Conservation (phyloP, 2,329 filamentous ascomycete species). For the Stylonectria norvegica region DNA sequence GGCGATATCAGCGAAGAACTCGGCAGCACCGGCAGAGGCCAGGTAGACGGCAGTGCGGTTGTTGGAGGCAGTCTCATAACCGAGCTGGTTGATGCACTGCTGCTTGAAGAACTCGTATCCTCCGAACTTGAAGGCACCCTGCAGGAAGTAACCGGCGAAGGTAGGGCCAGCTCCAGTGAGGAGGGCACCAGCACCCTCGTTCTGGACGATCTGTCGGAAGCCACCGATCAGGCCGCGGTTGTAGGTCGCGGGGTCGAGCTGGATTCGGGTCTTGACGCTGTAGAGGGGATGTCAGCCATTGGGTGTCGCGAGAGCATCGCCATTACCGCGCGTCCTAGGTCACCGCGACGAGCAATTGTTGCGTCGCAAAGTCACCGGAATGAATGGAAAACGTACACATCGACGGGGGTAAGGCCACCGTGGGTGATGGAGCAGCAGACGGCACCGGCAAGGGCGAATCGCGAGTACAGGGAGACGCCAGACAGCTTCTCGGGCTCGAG, state of each 20-base stretch:
- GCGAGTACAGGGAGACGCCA: slow-evolving; percentile 75
- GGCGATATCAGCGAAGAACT: slow-evolving; percentile 73
- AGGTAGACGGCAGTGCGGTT: slow-evolving; percentile 82
- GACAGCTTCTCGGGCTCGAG: slow-evolving; percentile 41
- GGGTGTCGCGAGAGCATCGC: background rate
- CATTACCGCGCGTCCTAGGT: background rate
- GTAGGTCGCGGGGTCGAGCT: slow-evolving; percentile 86
- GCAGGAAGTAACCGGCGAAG: slow-evolving; percentile 87
- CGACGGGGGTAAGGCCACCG: slow-evolving; percentile 93
- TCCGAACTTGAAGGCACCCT: slow-evolving; percentile 90
- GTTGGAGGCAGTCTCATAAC: slow-evolving; percentile 71
- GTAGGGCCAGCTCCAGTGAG: slow-evolving; percentile 83
- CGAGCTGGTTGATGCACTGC: slow-evolving; percentile 76
- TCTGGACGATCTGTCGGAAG: slow-evolving; percentile 79
- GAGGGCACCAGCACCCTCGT: slow-evolving; percentile 82
- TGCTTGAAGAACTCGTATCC: slow-evolving; percentile 97
- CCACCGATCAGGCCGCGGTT: slow-evolving; percentile 83
- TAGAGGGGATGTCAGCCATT: slow-evolving; percentile 21
- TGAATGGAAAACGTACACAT: slow-evolving; percentile 75
- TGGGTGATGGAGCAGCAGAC: slow-evolving; percentile 98
- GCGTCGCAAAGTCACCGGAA: slow-evolving; percentile 16
- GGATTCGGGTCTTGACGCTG: slow-evolving; percentile 94
- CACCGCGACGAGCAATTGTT: background rate
- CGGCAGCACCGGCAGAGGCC: slow-evolving; percentile 61
- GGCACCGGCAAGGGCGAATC: slow-evolving; percentile 95